Evolutionary conservation across 768 basidiomycete genomes (phyloP).

Genomic region (Agrocybe chaxingu): DNA sequence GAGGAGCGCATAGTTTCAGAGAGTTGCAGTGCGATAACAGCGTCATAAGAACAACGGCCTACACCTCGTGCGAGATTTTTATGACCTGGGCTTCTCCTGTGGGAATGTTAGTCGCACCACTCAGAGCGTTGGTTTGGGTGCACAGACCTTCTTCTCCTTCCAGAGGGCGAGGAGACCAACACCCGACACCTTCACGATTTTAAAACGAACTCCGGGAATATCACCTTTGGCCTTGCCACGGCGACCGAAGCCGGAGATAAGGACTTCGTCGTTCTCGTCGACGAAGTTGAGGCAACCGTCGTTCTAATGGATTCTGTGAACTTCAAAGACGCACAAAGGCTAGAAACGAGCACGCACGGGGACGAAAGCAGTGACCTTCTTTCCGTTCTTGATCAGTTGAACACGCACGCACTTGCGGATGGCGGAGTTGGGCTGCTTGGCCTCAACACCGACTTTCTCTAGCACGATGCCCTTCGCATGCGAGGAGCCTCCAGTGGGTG

Average conservation of each 20-base stretch:
- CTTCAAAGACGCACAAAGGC: conserved; percentile 1
- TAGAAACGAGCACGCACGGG: conserved; percentile 56
- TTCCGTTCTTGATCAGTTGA: conserved; percentile 99
- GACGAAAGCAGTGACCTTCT: conserved; percentile 99
- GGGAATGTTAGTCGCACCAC: conserved; percentile 8
- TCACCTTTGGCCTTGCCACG: conserved; percentile 99
- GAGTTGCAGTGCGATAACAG: conserved; percentile 7
- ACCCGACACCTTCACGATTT: conserved; percentile 99
- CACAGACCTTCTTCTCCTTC: conserved; percentile 97
- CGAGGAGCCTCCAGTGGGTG: conserved; percentile 97
- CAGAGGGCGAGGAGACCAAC: conserved; percentile 97
- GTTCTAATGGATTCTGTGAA: conserved; percentile 46
- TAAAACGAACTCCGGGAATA: conserved; percentile 99
- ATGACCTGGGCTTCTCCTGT: conserved; percentile 74
- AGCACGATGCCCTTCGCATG: conserved; percentile 99
- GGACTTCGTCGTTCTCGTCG: conserved; percentile 99
- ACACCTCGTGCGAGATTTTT: conserved; percentile 19
- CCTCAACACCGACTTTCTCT: conserved; percentile 99
- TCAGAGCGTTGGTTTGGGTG: background rate
- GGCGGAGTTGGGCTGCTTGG: conserved; percentile 99
- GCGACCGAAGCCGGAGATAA: conserved; percentile 99
- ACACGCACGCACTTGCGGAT: conserved; percentile 99
- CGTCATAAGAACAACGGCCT: conserved; percentile 10
- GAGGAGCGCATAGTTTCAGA: conserved; percentile 10
- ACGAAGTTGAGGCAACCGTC: conserved; percentile 98